phyloP scores from a whole-genome alignment of 2,329 filamentous ascomycete species.

The Cryphonectria nitschkei region DNA sequence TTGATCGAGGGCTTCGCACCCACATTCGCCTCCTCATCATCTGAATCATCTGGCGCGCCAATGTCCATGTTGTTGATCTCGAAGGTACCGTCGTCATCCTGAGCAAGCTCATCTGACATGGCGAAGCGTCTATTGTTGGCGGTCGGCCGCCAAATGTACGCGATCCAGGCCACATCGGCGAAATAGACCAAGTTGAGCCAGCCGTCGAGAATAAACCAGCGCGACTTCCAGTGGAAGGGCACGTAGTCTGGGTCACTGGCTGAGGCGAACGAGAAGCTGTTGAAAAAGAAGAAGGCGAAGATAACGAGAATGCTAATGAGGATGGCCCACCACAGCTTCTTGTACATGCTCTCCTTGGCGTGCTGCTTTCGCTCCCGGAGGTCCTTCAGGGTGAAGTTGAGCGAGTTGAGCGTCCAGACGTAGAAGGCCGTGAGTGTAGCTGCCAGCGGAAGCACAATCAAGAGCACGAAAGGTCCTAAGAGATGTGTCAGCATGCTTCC shows the following conservation, averaged over 20 bases:
- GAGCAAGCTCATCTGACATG: conserved; percentile 96
- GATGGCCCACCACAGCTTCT: conserved; percentile 98
- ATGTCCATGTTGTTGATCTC: conserved; percentile 95
- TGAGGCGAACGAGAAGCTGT: conserved; percentile 92
- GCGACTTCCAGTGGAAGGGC: conserved; percentile 93
- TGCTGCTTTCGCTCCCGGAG: conserved; percentile 93
- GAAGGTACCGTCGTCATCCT: conserved; percentile 90
- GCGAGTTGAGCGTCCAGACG: conserved; percentile 95
- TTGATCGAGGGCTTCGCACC: conserved; percentile 42
- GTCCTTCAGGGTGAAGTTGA: conserved; percentile 94
- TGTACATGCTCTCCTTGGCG: conserved; percentile 94
- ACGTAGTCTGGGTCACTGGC: conserved; percentile 85
- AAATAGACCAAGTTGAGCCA: conserved; percentile 98
- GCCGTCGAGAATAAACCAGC: conserved; percentile 96
- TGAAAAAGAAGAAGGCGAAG: conserved; percentile 98
- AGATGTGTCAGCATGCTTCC: conserved; percentile 4
- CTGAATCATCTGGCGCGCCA: conserved; percentile 70
- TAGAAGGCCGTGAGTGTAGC: conserved; percentile 95
- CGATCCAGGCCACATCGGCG: conserved; percentile 87
- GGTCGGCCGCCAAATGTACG: conserved; percentile 95
- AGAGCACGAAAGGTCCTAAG: conserved; percentile 80
- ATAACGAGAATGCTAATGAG: conserved; percentile 90
- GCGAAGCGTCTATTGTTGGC: conserved; percentile 96
- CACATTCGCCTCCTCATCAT: conserved; percentile 60
- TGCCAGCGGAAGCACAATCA: conserved; percentile 90